phyloP scores from a whole-genome alignment of 2,329 filamentous ascomycete genomes.

The Ambrosiella cleistominuta region DNA sequence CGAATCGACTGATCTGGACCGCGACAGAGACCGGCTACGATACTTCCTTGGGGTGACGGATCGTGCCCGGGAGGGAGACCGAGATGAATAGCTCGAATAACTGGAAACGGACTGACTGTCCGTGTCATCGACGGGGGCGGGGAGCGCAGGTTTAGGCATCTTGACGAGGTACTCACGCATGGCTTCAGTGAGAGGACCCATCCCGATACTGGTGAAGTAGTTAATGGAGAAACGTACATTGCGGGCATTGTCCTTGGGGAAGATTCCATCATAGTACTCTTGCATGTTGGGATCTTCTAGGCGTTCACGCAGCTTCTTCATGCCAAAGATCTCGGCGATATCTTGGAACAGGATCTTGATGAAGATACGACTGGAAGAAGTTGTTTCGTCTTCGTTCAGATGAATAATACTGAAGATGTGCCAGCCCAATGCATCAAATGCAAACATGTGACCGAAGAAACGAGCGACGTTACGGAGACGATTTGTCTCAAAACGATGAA shows the following conservation, averaged over 20 bases:
- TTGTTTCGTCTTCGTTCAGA: conserved; percentile 92
- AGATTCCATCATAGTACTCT: conserved; percentile 66
- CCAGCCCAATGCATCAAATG: conserved; percentile 81
- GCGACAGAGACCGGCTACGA: conserved; percentile 13
- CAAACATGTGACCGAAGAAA: conserved; percentile 83
- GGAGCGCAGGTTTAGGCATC: conserved; percentile 66
- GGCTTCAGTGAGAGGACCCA: conserved; percentile 85
- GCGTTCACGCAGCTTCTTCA: conserved; percentile 58
- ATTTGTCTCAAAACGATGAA: conserved; percentile 94
- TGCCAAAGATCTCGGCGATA: conserved; percentile 68
- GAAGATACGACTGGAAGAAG: conserved; percentile 89
- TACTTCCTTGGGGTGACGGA: conserved; percentile 20
- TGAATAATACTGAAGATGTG: conserved; percentile 72
- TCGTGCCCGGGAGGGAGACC: conserved; percentile 30
- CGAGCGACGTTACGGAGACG: conserved; percentile 84
- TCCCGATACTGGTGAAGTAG: conserved; percentile 95
- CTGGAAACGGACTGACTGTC: conserved; percentile 59
- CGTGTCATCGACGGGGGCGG: conserved; percentile 42
- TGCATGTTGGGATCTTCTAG: conserved; percentile 64
- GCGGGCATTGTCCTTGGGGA: conserved; percentile 73
- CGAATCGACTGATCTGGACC: conserved; percentile 18
- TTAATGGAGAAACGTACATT: conserved; percentile 97
- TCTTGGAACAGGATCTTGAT: conserved; percentile 97
- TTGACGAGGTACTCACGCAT: conserved; percentile 86
- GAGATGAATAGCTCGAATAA: conserved; percentile 47